A percentile compares a stretch with the other conserved stretches of the same genome.
Conservation (phyloP, 2,329 filamentous ascomycete genomes). For the Fusarium pseudonygamai region DNA sequence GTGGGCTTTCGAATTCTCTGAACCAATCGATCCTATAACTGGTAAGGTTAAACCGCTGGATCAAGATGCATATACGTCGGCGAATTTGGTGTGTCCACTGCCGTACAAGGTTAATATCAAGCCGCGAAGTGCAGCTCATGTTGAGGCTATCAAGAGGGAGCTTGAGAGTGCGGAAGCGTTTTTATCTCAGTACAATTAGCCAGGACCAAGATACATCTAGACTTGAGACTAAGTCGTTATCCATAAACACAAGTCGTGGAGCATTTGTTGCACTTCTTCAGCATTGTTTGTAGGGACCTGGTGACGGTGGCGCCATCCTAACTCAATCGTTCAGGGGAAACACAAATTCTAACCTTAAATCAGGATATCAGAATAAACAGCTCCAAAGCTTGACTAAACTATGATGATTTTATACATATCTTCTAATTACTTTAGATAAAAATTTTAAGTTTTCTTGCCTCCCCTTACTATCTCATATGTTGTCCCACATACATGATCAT, state of each 20-base stretch:
- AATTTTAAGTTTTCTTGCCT: fast-evolving
- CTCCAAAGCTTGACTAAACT: too few species aligned
- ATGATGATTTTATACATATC: too few species aligned
- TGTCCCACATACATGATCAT: background rate
- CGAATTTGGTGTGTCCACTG: background rate
- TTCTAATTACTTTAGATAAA: background rate
- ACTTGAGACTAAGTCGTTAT: fast-evolving
- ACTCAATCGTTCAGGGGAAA: too few species aligned
- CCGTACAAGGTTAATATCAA: background rate
- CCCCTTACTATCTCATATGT: fast-evolving
- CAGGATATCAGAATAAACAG: too few species aligned
- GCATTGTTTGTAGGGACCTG: too few species aligned
- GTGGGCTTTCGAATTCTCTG: background rate
- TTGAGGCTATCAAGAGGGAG: background rate
- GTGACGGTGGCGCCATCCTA: too few species aligned
- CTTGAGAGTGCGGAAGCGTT: background rate
- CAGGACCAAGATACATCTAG: fast-evolving
- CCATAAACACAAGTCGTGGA: fast-evolving
- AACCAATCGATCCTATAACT: background rate
- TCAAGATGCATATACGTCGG: background rate
- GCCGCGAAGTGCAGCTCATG: background rate
- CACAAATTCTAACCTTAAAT: too few species aligned
- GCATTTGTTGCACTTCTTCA: too few species aligned
- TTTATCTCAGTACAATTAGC: background rate
- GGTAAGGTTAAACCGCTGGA: background rate